Percentiles rank a stretch among this genome's conserved stretches.
These are phyloP conservation scores for Fragilariopsis cylindrus DNA, from an alignment of 108 stramenopile genomes.

Conservation along the genomic window DNA sequence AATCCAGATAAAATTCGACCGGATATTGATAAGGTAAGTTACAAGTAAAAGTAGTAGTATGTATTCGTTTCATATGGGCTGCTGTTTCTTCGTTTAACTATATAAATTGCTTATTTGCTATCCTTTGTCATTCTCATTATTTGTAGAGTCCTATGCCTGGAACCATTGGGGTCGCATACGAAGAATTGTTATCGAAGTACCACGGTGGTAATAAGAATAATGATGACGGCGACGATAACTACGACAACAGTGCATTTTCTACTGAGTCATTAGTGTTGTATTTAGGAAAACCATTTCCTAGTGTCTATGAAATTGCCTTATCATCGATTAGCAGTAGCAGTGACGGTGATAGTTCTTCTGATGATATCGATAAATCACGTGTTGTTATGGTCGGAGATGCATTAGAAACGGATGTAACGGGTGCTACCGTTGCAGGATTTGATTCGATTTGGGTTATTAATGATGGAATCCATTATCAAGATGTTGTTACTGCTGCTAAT, in stretches of 20 bases:
- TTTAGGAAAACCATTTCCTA: conserved; percentile 79
- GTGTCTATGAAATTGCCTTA: conserved; percentile 75
- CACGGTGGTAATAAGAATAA: conserved; percentile 2
- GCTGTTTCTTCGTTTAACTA: no score
- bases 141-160: conserved; percentile 87
- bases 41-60: no score
- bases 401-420: conserved; percentile 81
- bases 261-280: conserved; percentile 46
- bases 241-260: no score
- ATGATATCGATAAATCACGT: conserved; percentile 18
- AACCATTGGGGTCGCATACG: conserved; percentile 80
- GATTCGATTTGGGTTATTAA: conserved; percentile 71
- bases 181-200: conserved; percentile 32
- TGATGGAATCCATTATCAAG: conserved; percentile 65
- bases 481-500: conserved; percentile 38
- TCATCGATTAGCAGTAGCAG: conserved; percentile 5
- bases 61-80: no score
- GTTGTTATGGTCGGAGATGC: conserved; percentile 85
- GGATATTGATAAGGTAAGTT: conserved; percentile 41
- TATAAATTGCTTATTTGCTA: no score
- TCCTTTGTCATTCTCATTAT: background rate
- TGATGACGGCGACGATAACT: background rate
- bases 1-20: conserved; percentile 92
- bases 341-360: background rate
- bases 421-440: conserved; percentile 49